Conservation (phyloP, 352 stramenopile genomes). For the Globisporangium echinulatum region DNA sequence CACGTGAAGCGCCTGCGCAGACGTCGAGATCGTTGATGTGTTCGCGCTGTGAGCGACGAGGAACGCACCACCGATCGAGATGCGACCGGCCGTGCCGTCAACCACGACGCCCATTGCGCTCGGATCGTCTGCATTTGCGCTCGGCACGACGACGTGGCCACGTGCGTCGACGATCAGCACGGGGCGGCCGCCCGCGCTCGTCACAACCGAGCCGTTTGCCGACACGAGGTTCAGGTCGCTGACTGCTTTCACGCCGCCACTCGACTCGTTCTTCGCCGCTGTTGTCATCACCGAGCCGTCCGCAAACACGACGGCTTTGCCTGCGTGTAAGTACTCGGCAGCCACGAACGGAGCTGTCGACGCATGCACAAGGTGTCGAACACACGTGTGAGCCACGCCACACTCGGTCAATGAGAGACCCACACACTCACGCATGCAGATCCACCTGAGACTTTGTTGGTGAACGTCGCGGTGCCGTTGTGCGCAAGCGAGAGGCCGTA, state of each 20-base stretch:
- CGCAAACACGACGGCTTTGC: conserved; percentile 59
- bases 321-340: conserved; percentile 58
- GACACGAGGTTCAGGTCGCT: conserved; percentile 76
- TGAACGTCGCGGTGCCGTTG: conserved; percentile 65
- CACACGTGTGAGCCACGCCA: background rate
- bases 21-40: conserved; percentile 29
- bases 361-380: background rate
- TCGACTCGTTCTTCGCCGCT: conserved; percentile 50
- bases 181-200: conserved; percentile 55
- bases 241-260: conserved; percentile 61
- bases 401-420: background rate
- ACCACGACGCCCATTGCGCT: conserved; percentile 39
- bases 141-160: conserved; percentile 42
- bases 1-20: conserved; percentile 31
- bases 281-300: conserved; percentile 80
- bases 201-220: conserved; percentile 47
- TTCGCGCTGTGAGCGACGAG: conserved; percentile 39
- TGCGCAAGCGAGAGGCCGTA: conserved; percentile 62
- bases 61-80: conserved; percentile 37
- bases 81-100: conserved; percentile 25
- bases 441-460: conserved; percentile 56
- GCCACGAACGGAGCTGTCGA: conserved; percentile 46
- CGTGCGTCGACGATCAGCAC: conserved; percentile 49
- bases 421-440: background rate
- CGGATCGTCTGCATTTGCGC: conserved; percentile 38